These are phyloP conservation scores for Candida oleophila DNA, from an alignment of 805 yeast species.

Conservation along the genomic window DNA sequence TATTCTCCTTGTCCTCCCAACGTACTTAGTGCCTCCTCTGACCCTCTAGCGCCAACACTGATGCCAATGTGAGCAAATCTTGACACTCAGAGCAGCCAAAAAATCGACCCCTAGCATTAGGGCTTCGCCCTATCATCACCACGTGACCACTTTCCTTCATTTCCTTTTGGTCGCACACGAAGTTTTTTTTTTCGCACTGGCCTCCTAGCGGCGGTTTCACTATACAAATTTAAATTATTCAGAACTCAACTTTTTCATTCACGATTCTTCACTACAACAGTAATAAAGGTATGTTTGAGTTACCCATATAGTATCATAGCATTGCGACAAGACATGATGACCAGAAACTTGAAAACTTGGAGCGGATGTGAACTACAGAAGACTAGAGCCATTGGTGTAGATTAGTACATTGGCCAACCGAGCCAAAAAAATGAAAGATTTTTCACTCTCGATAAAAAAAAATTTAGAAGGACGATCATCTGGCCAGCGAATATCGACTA, in stretches of 20 bases:
- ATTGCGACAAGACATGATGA: not conserved
- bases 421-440: too few relatives aligned
- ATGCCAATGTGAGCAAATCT: too few relatives aligned
- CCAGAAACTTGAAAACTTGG: not conserved
- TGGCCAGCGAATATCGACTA: too few relatives aligned
- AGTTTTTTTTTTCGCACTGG: slow-evolving; percentile 4
- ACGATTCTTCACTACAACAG: slow-evolving; percentile 4
- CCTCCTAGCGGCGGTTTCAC: not conserved
- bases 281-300: slow-evolving; percentile 5
- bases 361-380: not conserved
- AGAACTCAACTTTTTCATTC: slow-evolving; percentile 4
- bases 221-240: slow-evolving; percentile 6
- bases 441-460: too few relatives aligned
- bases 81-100: too few relatives aligned
- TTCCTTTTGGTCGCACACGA: slow-evolving; percentile 4
- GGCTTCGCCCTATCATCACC: slow-evolving; percentile 4
- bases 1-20: too few relatives aligned
- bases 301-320: not conserved
- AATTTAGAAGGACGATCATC: too few relatives aligned
- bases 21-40: too few relatives aligned
- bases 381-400: too few relatives aligned
- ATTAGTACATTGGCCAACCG: too few relatives aligned
- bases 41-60: too few relatives aligned
- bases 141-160: not conserved
- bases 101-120: too few relatives aligned